A percentile compares a stretch with the other conserved stretches of the same genome.
These are phyloP conservation scores for Diaporthe sp. DNA, from an alignment of 2,329 filamentous ascomycete species.

Conservation along the genomic window DNA sequence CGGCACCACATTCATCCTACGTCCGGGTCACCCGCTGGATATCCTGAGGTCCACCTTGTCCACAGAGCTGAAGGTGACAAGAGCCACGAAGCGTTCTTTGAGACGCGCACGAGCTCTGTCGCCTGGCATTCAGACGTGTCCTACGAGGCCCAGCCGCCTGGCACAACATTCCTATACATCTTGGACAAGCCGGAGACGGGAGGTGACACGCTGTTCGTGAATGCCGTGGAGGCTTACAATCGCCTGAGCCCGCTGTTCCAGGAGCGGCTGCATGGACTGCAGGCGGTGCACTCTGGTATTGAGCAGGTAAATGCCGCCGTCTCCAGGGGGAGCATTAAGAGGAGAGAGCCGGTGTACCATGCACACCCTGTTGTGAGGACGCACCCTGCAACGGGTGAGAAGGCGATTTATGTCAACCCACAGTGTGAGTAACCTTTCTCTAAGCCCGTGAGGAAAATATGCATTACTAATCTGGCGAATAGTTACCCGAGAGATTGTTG, in stretches of 20 bases:
- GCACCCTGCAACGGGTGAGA: conserved; percentile 86
- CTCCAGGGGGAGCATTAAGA: conserved; percentile 76
- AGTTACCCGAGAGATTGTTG: conserved; percentile 86
- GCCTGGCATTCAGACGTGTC: conserved; percentile 93
- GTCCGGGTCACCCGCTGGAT: conserved; percentile 76
- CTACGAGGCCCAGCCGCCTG: conserved; percentile 89
- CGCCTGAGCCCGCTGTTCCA: conserved; percentile 84
- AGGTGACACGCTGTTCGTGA: conserved; percentile 87
- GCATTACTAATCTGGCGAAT: conserved; percentile 41
- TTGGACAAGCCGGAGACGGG: conserved; percentile 85
- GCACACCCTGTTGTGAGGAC: conserved; percentile 85
- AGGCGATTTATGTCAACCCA: conserved; percentile 85
- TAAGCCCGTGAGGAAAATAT: neutral
- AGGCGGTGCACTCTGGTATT: conserved; percentile 83
- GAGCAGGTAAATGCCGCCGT: conserved; percentile 82
- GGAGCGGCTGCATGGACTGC: conserved; percentile 83
- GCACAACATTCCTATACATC: conserved; percentile 89
- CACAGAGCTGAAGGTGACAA: conserved; percentile 77
- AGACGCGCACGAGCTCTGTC: conserved; percentile 79
- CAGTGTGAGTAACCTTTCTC: conserved; percentile 72
- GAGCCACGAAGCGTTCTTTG: conserved; percentile 70
- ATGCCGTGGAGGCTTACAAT: conserved; percentile 84
- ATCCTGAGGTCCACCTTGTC: conserved; percentile 78
- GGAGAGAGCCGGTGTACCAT: conserved; percentile 80
- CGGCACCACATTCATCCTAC: conserved; percentile 81